phyloP scores from a whole-genome alignment of 169 alveolate species.

The Fabrea salina region DNA sequence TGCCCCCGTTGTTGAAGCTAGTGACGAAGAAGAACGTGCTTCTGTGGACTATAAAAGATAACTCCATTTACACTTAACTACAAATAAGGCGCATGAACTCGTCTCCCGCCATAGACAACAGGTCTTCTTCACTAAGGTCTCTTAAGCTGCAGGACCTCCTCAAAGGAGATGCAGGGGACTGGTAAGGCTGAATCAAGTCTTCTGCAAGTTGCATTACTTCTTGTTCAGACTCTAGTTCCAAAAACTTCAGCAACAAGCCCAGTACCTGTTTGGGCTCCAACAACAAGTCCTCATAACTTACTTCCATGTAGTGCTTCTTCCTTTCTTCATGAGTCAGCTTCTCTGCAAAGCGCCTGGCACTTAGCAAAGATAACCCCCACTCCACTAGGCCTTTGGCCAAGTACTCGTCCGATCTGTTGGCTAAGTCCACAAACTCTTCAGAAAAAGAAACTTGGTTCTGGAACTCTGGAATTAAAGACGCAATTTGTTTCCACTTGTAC shows the following conservation, averaged over 20 bases:
- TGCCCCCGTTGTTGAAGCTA: too few relatives aligned
- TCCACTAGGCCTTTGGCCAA: constrained; percentile 37
- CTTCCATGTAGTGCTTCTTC: not conserved
- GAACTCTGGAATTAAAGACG: not conserved
- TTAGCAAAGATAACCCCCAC: constrained; percentile 31
- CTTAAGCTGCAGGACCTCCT: not conserved
- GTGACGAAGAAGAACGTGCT: too few relatives aligned
- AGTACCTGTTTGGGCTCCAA: not conserved
- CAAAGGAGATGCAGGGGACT: not conserved
- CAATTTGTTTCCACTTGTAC: constrained; percentile 15
- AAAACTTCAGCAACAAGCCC: not conserved
- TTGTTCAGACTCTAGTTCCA: not conserved
- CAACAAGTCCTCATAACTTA: not conserved
- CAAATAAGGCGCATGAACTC: too few relatives aligned
- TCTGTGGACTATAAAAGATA: too few relatives aligned
- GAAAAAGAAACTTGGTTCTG: not conserved
- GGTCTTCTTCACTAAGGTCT: not conserved
- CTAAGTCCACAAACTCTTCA: not conserved
- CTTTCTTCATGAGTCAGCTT: not conserved
- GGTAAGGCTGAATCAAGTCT: not conserved
- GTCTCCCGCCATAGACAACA: constrained; percentile 5
- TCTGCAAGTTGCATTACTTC: not conserved
- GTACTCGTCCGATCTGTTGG: not conserved
- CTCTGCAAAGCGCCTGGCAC: constrained; percentile 2
- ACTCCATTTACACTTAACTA: too few relatives aligned